These are phyloP conservation scores for Pythium chondricola DNA, from an alignment of 352 stramenopile species.

Conservation along the genomic window DNA sequence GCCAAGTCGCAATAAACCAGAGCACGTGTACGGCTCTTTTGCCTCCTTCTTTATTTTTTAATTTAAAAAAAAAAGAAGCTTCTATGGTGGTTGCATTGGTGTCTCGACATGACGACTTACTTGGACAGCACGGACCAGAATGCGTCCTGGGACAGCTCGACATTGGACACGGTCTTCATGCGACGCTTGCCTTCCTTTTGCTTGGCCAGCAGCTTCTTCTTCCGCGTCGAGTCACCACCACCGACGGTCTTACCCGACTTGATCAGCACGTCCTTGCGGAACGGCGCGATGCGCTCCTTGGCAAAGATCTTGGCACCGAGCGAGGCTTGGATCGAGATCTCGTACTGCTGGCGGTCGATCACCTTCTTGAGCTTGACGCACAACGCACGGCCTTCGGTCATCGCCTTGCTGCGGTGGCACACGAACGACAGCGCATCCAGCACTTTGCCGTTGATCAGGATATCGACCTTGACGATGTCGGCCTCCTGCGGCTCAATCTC, in stretches of 20 bases:
- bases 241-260: constrained; percentile 96
- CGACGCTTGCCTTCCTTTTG: constrained; percentile 99
- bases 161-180: constrained; percentile 95
- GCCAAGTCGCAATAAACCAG: constrained; percentile 10
- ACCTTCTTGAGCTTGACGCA: constrained; percentile 96
- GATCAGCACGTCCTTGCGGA: constrained; percentile 95
- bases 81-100: too few relatives aligned
- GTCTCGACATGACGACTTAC: too few relatives aligned
- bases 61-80: too few relatives aligned
- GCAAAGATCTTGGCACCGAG: constrained; percentile 95
- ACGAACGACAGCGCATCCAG: constrained; percentile 98
- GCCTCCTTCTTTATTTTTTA: not conserved
- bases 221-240: constrained; percentile 95
- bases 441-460: constrained; percentile 92
- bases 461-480: constrained; percentile 94
- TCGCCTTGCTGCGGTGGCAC: constrained; percentile 86
- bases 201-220: constrained; percentile 99
- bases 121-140: constrained; percentile 97
- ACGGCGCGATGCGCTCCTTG: constrained; percentile 94
- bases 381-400: constrained; percentile 77
- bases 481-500: constrained; percentile 87
- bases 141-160: constrained; percentile 95
- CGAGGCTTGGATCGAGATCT: constrained; percentile 98
- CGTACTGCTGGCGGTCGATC: constrained; percentile 97
- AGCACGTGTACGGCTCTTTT: not conserved